Percentiles rank a stretch among this genome's conserved stretches.
phyloP scores from a whole-genome alignment of 2,329 filamentous ascomycete species.

The Domatiomyces catenatus region DNA sequence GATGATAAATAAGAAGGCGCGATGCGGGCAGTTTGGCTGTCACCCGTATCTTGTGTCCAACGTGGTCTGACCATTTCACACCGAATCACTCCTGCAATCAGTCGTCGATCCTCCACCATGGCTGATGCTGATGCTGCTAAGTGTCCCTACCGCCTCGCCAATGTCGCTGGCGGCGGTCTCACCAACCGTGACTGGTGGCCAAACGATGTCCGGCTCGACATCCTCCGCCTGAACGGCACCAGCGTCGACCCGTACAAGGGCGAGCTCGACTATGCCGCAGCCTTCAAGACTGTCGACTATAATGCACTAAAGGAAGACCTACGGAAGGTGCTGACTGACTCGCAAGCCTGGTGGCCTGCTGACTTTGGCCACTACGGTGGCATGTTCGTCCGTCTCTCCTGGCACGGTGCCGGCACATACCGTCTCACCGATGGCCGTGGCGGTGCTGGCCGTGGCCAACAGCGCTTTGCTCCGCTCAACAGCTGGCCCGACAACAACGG shows the following conservation, averaged over 20 bases:
- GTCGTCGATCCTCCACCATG: background rate
- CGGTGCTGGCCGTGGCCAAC: conserved; percentile 58
- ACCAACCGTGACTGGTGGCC: conserved; percentile 63
- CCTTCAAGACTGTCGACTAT: conserved; percentile 60
- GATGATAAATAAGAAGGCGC: background rate
- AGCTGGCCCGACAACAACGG: conserved; percentile 67
- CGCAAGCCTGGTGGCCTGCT: conserved; percentile 67
- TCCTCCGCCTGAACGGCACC: conserved; percentile 55
- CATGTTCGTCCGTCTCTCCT: conserved; percentile 66
- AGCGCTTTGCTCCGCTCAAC: conserved; percentile 68
- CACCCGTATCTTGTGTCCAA: background rate
- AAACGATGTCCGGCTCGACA: conserved; percentile 49
- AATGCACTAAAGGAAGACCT: conserved; percentile 60
- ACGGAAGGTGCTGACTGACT: conserved; percentile 56
- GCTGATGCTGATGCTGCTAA: conserved; percentile 1
- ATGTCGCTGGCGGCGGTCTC: conserved; percentile 46
- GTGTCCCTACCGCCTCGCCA: conserved; percentile 17
- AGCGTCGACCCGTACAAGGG: conserved; percentile 50
- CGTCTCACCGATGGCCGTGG: conserved; percentile 60
- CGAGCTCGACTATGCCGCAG: conserved; percentile 52
- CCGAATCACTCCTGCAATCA: background rate
- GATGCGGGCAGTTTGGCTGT: background rate
- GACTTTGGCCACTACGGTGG: conserved; percentile 71
- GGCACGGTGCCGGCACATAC: conserved; percentile 69
- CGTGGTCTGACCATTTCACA: background rate